These are phyloP conservation scores for Auxenochlorella pyrenoidosa DNA, from an alignment of 139 green algal genomes.

Conservation along the genomic window DNA sequence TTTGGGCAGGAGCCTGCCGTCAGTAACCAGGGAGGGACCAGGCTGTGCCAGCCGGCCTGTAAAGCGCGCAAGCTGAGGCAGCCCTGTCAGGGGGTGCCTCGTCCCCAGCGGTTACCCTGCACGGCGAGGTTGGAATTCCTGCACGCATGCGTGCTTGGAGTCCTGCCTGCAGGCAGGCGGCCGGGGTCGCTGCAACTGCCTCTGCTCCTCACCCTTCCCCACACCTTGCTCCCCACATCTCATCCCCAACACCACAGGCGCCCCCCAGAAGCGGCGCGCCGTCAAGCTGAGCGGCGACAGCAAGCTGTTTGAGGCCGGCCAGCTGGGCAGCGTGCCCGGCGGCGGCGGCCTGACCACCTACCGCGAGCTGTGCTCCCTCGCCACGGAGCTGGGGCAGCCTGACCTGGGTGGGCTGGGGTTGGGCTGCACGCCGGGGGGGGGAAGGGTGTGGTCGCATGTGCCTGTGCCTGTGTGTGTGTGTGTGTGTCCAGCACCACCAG, in stretches of 20 bases:
- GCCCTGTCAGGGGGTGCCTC: too few relatives aligned
- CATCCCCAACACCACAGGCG: conserved; percentile 25
- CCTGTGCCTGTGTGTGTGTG: too few relatives aligned
- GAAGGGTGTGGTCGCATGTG: too few relatives aligned
- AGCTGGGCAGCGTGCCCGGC: conserved; percentile 49
- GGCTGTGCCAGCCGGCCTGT: too few relatives aligned
- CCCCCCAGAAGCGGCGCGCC: conserved; percentile 50
- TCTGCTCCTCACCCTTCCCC: not conserved
- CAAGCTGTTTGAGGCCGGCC: conserved; percentile 76
- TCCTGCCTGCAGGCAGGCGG: not conserved
- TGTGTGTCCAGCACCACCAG: too few relatives aligned
- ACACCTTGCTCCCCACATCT: not conserved
- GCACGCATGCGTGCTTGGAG: too few relatives aligned
- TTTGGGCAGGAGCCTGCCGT: not conserved
- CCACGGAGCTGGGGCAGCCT: conserved; percentile 21
- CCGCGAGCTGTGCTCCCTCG: conserved; percentile 20
- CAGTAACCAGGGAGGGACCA: too few relatives aligned
- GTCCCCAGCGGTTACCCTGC: not conserved
- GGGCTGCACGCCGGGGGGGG: too few relatives aligned
- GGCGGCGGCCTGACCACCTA: conserved; percentile 21
- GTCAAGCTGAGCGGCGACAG: conserved; percentile 78
- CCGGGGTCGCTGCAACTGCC: not conserved
- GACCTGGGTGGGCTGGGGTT: not conserved
- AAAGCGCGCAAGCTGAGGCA: not conserved
- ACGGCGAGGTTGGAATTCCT: not conserved